Percentiles rank a stretch among this genome's conserved stretches.
Conservation (phyloP, 2,329 filamentous ascomycete species). For the Calonectria montana region DNA sequence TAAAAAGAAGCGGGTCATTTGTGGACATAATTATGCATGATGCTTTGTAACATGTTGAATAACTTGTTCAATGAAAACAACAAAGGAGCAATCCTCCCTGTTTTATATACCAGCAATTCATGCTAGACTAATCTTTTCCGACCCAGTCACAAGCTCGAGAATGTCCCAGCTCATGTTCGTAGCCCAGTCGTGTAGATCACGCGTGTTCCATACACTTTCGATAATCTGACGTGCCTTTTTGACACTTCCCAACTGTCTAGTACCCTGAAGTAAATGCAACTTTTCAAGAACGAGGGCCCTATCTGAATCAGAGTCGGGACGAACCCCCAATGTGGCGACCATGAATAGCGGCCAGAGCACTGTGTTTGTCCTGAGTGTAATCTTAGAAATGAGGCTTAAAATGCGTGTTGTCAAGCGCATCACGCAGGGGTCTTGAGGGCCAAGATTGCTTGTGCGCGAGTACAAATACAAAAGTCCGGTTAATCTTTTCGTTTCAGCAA, state of each 20-base stretch:
- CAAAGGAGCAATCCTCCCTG: too few species aligned
- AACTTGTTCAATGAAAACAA: too few species aligned
- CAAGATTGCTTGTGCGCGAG: constrained; percentile 38
- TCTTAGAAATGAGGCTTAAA: constrained; percentile 34
- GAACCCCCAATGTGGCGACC: constrained; percentile 43
- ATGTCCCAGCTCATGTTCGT: constrained; percentile 3
- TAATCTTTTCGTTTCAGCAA: constrained; percentile 42
- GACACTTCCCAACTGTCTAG: constrained; percentile 45
- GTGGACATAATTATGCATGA: too few species aligned
- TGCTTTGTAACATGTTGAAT: background rate
- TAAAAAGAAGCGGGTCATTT: too few species aligned
- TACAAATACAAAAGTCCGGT: constrained; percentile 45
- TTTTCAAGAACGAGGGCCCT: constrained; percentile 37
- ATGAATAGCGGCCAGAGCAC: constrained; percentile 46
- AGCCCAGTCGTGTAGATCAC: constrained; percentile 34
- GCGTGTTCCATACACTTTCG: constrained; percentile 45
- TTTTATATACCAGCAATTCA: background rate
- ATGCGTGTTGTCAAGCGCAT: constrained; percentile 36
- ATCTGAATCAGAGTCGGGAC: constrained; percentile 40
- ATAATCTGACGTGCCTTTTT: constrained; percentile 45
- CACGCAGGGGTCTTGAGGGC: constrained; percentile 40
- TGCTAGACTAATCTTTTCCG: constrained; percentile 6
- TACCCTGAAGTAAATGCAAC: constrained; percentile 40
- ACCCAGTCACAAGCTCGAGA: background rate
- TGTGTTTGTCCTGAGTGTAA: constrained; percentile 42